phyloP scores from a whole-genome alignment of 2,329 filamentous ascomycete genomes.

The Trichoderma lentiforme region DNA sequence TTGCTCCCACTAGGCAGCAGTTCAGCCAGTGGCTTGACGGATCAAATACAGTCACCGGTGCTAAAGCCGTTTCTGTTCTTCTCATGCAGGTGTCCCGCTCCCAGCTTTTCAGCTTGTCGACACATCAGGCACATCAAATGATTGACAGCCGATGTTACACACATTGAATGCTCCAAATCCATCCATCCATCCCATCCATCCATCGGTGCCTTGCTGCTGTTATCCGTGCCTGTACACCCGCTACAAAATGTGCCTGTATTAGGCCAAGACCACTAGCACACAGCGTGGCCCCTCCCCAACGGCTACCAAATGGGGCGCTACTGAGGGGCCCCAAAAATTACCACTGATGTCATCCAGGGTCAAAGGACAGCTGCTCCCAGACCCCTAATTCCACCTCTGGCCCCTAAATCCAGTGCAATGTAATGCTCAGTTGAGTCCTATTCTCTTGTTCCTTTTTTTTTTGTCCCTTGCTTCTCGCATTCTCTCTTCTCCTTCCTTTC shows the following conservation, averaged over 20 bases:
- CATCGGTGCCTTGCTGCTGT: background rate
- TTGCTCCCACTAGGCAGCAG: background rate
- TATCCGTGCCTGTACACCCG: background rate
- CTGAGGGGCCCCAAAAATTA: conserved; percentile 14
- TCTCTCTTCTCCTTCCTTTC: background rate
- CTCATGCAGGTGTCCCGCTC: background rate
- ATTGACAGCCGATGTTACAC: background rate
- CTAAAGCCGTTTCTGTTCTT: background rate
- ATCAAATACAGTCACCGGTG: background rate
- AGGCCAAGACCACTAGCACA: background rate
- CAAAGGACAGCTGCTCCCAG: background rate
- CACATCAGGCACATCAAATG: background rate
- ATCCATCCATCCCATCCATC: background rate
- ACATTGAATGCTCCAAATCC: background rate
- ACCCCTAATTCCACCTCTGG: conserved; percentile 8
- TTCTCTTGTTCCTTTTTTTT: background rate
- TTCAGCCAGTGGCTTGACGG: background rate
- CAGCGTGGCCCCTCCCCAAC: background rate
- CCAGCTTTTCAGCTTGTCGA: background rate
- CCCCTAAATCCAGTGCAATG: background rate
- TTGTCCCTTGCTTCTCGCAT: background rate
- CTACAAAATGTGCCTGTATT: background rate
- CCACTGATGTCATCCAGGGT: conserved; percentile 19
- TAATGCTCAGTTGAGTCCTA: background rate
- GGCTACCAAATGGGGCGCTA: background rate